These are phyloP conservation scores for Daldinia grandis DNA, from an alignment of 495 filamentous ascomycete species.

Conservation along the genomic window DNA sequence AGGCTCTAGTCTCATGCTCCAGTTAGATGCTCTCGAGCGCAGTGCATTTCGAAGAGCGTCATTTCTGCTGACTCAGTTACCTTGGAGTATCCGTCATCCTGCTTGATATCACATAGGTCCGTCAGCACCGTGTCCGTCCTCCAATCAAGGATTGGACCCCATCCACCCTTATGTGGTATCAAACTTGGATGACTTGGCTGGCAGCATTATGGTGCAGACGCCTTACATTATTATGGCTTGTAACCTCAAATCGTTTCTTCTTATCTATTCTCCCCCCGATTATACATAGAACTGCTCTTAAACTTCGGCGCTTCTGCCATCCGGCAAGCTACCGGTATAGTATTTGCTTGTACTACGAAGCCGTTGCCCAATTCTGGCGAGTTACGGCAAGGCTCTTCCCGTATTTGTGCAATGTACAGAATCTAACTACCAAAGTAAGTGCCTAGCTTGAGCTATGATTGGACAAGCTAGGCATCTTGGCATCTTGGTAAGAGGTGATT, in stretches of 20 bases:
- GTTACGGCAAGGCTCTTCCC: constrained; percentile 7
- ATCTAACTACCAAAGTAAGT: constrained; percentile 1
- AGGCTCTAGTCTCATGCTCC: constrained; percentile 5
- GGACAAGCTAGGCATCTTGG: constrained; percentile 26
- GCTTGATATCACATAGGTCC: constrained; percentile 17
- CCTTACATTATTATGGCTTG: background rate
- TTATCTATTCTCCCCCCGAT: background rate
- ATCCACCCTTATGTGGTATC: constrained; percentile 7
- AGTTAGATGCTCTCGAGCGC: constrained; percentile 31
- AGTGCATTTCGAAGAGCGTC: constrained; percentile 18
- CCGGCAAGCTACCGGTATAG: background rate
- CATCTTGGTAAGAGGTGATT: constrained; percentile 23
- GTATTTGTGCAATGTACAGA: background rate
- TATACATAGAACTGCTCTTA: constrained; percentile 1
- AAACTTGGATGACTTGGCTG: constrained; percentile 2
- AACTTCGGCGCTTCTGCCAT: constrained; percentile 5
- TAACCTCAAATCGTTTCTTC: background rate
- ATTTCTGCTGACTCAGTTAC: constrained; percentile 15
- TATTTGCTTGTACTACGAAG: background rate
- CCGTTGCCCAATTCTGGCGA: constrained; percentile 15
- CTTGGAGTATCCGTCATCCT: constrained; percentile 13
- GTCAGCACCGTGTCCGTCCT: constrained; percentile 5
- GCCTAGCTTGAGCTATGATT: constrained; percentile 11
- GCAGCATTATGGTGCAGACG: constrained; percentile 11
- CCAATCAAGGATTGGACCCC: constrained; percentile 22